Percentiles rank a stretch among this genome's conserved stretches.
phyloP scores from a whole-genome alignment of 2,329 filamentous ascomycete genomes.

The Aulographum hederae region DNA sequence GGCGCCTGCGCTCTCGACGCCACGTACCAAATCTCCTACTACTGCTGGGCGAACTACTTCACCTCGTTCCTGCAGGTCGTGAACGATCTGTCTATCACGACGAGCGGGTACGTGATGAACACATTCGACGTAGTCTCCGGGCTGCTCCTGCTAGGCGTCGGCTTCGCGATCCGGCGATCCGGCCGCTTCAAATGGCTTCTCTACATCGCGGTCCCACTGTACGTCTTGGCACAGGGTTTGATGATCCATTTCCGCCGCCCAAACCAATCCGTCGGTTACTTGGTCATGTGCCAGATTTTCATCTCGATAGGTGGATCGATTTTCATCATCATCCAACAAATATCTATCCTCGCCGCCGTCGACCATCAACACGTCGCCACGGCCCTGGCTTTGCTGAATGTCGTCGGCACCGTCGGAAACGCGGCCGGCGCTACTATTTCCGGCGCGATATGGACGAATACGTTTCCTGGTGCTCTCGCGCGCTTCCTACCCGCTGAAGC shows the following conservation, averaged over 20 bases:
- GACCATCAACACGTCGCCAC: conserved; percentile 17
- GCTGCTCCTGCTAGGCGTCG: conserved; percentile 11
- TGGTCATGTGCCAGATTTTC: conserved; percentile 17
- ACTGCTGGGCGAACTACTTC: conserved; percentile 22
- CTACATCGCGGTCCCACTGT: conserved; percentile 11
- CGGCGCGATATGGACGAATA: conserved; percentile 13
- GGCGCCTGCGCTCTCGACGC: conserved; percentile 32
- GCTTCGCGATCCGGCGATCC: conserved; percentile 7
- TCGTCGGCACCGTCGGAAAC: conserved; percentile 12
- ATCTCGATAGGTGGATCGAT: conserved; percentile 4
- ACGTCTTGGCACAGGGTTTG: conserved; percentile 14
- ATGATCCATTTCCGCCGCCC: conserved; percentile 15
- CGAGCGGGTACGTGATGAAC: conserved; percentile 8
- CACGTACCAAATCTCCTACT: conserved; percentile 12
- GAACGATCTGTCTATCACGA: conserved; percentile 11
- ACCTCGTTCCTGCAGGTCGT: conserved; percentile 22
- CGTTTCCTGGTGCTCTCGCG: conserved; percentile 6
- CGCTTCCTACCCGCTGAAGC: neutral
- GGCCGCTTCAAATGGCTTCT: conserved; percentile 13
- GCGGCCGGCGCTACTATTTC: conserved; percentile 14
- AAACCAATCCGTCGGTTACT: conserved; percentile 12
- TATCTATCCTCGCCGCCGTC: conserved; percentile 13
- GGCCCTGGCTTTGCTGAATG: conserved; percentile 12
- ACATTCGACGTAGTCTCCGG: conserved; percentile 18
- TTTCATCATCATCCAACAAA: conserved; percentile 3